Evolutionary conservation across 768 basidiomycete genomes (phyloP).

Genomic region (Trichaptum fuscoviolaceum): DNA sequence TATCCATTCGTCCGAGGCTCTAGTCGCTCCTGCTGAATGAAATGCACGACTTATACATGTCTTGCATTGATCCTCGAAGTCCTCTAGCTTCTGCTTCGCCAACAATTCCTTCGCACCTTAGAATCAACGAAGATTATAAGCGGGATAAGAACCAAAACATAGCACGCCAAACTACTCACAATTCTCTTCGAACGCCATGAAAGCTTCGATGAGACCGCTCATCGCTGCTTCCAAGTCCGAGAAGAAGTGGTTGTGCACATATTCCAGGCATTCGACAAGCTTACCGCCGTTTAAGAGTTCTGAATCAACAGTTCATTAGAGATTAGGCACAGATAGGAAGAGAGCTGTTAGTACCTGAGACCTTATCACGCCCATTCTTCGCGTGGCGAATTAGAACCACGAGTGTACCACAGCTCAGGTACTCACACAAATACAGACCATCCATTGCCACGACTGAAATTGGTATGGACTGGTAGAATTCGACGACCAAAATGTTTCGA

Average conservation of each 20-base stretch:
- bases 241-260: neutral
- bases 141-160: too few relatives aligned
- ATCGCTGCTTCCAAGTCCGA: neutral
- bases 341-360: too few relatives aligned
- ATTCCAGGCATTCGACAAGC: neutral
- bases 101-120: neutral
- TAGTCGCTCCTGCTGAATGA: neutral
- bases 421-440: too few relatives aligned
- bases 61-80: neutral
- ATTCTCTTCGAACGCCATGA: neutral
- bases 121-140: neutral
- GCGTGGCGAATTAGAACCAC: too few relatives aligned
- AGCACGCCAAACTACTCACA: neutral
- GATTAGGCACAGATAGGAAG: too few relatives aligned
- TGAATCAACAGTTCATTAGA: too few relatives aligned
- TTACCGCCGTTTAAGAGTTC: neutral
- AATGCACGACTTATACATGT: neutral
- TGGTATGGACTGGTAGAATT: too few relatives aligned
- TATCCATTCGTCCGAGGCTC: neutral
- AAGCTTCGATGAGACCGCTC: neutral
- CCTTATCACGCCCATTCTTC: too few relatives aligned
- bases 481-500: too few relatives aligned
- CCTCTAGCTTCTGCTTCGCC: neutral
- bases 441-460: too few relatives aligned
- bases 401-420: too few relatives aligned